Percentiles rank a stretch among this genome's conserved stretches.
Evolutionary conservation across 495 filamentous ascomycete genomes (phyloP).

Genomic region (Neurospora sp.): DNA sequence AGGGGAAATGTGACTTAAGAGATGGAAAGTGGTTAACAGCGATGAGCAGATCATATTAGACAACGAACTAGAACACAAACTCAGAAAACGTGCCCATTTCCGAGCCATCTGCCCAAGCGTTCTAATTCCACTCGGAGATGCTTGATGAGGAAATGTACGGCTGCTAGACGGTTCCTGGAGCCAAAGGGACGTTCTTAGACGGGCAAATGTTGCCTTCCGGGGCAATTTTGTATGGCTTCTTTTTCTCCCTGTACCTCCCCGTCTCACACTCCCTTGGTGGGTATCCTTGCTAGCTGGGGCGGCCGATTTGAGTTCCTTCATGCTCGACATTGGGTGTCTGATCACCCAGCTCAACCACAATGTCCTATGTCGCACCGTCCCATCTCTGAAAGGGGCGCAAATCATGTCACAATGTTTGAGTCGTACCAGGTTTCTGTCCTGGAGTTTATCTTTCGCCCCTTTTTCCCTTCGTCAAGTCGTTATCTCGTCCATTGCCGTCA

Average conservation of each 20-base stretch:
- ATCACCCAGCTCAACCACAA: background rate
- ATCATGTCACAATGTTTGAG: background rate
- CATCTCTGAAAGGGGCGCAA: background rate
- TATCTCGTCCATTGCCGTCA: background rate
- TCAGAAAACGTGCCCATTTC: background rate
- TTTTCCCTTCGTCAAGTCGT: background rate
- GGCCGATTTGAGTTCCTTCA: background rate
- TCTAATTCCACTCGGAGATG: background rate
- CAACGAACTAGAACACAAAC: background rate
- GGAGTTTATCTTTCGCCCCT: background rate
- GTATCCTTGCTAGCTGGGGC: background rate
- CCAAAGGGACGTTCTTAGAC: background rate
- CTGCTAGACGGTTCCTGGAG: background rate
- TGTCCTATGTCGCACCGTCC: background rate
- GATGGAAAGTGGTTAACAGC: background rate
- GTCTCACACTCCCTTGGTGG: background rate
- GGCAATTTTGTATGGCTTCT: background rate
- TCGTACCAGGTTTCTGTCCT: background rate
- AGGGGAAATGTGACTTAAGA: background rate
- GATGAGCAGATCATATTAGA: background rate
- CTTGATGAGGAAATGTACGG: background rate
- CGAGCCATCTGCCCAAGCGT: background rate
- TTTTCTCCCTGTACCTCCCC: background rate
- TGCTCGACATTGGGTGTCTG: background rate
- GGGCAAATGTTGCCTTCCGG: background rate